Evolutionary conservation across 768 basidiomycete species (phyloP).

Genomic region (Clitopilus hobsonii): DNA sequence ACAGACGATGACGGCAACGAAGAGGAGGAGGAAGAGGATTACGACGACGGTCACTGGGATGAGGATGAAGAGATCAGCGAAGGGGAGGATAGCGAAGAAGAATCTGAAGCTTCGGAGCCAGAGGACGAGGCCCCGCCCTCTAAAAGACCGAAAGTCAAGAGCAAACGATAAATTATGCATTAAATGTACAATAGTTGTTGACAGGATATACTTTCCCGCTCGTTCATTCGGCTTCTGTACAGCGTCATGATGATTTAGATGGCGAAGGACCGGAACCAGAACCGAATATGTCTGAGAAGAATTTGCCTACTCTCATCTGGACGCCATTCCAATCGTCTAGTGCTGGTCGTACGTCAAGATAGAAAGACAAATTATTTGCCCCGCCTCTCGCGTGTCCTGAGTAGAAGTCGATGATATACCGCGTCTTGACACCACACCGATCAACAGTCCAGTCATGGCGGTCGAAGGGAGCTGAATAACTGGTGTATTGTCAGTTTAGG

Average conservation of each 20-base stretch:
- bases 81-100: slow-evolving; percentile 36
- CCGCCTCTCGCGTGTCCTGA: slow-evolving; percentile 57
- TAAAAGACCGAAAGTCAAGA: slow-evolving; percentile 51
- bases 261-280: background rate
- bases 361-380: slow-evolving; percentile 71
- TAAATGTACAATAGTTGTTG: background rate
- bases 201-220: slow-evolving; percentile 1
- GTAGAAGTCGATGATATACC: slow-evolving; percentile 99
- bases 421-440: slow-evolving; percentile 81
- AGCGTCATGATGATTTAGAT: background rate
- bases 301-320: slow-evolving; percentile 67
- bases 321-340: slow-evolving; percentile 93
- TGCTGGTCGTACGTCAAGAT: slow-evolving; percentile 91
- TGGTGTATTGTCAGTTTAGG: slow-evolving; percentile 28
- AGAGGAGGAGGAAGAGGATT: slow-evolving; percentile 25
- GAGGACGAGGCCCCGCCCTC: slow-evolving; percentile 37
- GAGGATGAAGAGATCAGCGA: slow-evolving; percentile 66
- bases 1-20: slow-evolving; percentile 12
- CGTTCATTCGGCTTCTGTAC: background rate
- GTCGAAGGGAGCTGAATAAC: slow-evolving; percentile 93
- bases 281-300: slow-evolving; percentile 36
- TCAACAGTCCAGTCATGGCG: slow-evolving; percentile 97
- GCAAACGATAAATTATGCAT: slow-evolving; percentile 34
- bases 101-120: slow-evolving; percentile 35
- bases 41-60: slow-evolving; percentile 40